These are phyloP conservation scores for Pyrenopolyporus hunteri DNA, from an alignment of 495 filamentous ascomycete species.

Conservation along the genomic window DNA sequence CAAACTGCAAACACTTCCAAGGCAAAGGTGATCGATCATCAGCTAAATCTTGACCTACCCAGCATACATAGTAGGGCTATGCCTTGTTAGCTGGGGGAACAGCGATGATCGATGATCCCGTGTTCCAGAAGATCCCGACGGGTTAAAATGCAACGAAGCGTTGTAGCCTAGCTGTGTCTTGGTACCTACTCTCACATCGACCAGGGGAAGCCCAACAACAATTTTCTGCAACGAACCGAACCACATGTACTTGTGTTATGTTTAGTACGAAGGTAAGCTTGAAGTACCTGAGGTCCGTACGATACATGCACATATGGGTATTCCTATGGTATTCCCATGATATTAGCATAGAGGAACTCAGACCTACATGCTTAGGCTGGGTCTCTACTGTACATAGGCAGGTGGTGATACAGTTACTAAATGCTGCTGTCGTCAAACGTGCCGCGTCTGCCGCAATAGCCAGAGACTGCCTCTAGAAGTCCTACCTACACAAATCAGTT, in stretches of 20 bases:
- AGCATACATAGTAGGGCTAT: conserved; percentile 18
- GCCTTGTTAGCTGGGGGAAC: conserved; percentile 17
- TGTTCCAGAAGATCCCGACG: conserved; percentile 24
- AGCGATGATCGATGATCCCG: conserved; percentile 30
- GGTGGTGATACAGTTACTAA: background rate
- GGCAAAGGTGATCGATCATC: conserved; percentile 1
- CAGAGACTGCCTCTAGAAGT: background rate
- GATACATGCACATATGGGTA: no score
- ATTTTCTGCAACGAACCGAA: conserved; percentile 12
- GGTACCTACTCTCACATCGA: no score
- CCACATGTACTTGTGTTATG: background rate
- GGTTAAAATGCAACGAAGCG: conserved; percentile 1
- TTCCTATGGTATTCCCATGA: no score
- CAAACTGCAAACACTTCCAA: no score
- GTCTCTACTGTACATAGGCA: background rate
- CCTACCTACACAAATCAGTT: background rate
- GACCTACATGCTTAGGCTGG: no score
- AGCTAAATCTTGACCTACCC: no score
- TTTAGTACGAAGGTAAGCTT: background rate
- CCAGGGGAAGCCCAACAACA: no score
- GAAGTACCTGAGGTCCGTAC: no score
- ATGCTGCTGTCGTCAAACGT: background rate
- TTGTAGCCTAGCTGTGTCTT: conserved; percentile 3
- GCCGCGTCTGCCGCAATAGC: conserved; percentile 26
- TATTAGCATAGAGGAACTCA: no score